Conservation (phyloP, 495 filamentous ascomycete species). For the Penicillium coffeae region DNA sequence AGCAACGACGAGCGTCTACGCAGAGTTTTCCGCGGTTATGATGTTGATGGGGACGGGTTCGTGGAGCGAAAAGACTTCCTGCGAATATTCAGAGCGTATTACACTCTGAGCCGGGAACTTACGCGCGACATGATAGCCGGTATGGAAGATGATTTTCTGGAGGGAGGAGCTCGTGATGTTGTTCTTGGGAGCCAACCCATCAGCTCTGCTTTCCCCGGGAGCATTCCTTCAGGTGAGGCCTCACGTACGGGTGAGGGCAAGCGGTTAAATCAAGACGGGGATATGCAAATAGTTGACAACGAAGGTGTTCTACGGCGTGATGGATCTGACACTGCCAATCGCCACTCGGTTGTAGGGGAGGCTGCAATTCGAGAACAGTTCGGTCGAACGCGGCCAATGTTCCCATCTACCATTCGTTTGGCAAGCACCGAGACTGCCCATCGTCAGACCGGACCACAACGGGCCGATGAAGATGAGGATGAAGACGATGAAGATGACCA, state of each 20-base stretch:
- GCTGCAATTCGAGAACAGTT: conserved; percentile 44
- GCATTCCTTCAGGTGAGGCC: conserved; percentile 56
- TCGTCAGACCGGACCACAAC: conserved; percentile 6
- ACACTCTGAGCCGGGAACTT: conserved; percentile 78
- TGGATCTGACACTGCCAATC: conserved; percentile 45
- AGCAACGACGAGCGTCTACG: conserved; percentile 59
- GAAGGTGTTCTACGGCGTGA: conserved; percentile 46
- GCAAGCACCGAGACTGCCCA: conserved; percentile 8
- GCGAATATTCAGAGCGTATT: conserved; percentile 86
- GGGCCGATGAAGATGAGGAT: conserved; percentile 13
- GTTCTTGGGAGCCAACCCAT: conserved; percentile 73
- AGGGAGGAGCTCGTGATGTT: conserved; percentile 68
- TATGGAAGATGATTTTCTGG: conserved; percentile 75
- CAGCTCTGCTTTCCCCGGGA: conserved; percentile 66
- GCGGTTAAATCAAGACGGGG: conserved; percentile 50
- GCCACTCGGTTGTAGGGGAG: conserved; percentile 45
- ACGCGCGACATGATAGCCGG: conserved; percentile 78
- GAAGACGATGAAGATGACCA: conserved; percentile 27
- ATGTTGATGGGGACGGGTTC: conserved; percentile 85
- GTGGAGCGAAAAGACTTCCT: conserved; percentile 87
- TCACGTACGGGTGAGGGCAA: conserved; percentile 64
- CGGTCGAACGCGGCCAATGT: conserved; percentile 35
- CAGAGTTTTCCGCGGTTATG: conserved; percentile 83
- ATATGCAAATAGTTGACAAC: conserved; percentile 57
- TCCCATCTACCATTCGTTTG: conserved; percentile 33